phyloP scores from a whole-genome alignment of 495 filamentous ascomycete species.

The Penicillium pulvis region DNA sequence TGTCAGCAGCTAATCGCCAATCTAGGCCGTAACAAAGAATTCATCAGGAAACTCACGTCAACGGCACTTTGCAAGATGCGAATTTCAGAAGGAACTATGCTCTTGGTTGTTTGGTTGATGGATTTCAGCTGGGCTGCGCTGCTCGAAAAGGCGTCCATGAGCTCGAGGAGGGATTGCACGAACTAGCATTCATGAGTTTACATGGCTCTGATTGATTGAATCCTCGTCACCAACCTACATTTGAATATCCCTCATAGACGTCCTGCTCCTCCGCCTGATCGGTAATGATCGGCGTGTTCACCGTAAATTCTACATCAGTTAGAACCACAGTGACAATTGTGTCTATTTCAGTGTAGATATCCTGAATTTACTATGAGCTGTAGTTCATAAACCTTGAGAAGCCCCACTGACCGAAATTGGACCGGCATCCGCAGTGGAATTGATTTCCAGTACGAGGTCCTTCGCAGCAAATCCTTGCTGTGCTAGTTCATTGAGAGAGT shows the following conservation, averaged over 20 bases:
- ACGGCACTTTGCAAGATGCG: conserved; percentile 4
- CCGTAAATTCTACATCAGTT: conserved; percentile 11
- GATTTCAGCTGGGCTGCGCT: conserved; percentile 18
- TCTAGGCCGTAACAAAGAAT: neutral
- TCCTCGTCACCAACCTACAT: conserved; percentile 13
- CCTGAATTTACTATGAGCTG: conserved; percentile 11
- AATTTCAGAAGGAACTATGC: conserved; percentile 14
- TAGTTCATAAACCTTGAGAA: conserved; percentile 1
- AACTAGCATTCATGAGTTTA: conserved; percentile 12
- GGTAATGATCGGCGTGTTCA: conserved; percentile 15
- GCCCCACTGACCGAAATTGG: conserved; percentile 15
- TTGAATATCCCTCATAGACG: conserved; percentile 19
- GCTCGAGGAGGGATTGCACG: conserved; percentile 18
- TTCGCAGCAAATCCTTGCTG: conserved; percentile 16
- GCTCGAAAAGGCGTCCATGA: conserved; percentile 18
- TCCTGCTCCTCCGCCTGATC: conserved; percentile 9
- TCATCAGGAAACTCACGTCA: neutral
- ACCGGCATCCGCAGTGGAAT: conserved; percentile 16
- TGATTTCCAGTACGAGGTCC: conserved; percentile 12
- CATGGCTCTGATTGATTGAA: conserved; percentile 4
- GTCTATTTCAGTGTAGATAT: conserved; percentile 16
- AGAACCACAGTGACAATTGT: conserved; percentile 14
- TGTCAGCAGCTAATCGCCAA: conserved; percentile 9
- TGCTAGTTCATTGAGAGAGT: conserved; percentile 20
- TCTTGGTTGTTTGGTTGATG: conserved; percentile 13